Conservation (phyloP, 257 asterid genomes). For the Solanum rostratum region DNA sequence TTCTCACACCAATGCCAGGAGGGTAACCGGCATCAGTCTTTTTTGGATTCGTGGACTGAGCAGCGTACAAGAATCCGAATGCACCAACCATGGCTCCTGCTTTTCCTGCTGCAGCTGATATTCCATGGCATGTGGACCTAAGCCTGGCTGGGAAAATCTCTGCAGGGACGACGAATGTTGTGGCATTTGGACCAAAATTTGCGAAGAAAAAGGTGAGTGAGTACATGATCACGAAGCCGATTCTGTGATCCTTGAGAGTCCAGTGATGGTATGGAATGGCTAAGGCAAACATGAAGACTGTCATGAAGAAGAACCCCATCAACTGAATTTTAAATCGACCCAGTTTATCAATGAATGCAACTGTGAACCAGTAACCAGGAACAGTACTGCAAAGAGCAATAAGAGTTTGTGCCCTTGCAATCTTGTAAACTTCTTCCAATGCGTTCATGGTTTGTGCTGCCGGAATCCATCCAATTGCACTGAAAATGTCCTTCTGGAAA, state of each 20-base stretch:
- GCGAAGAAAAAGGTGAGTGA: constrained; percentile 35
- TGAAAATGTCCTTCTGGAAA: constrained; percentile 32
- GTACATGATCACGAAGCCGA: constrained; percentile 31
- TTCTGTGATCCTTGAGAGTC: constrained; percentile 12
- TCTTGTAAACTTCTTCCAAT: constrained; percentile 17
- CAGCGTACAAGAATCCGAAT: constrained; percentile 25
- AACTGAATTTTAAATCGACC: constrained; percentile 31
- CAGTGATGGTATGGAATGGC: constrained; percentile 37
- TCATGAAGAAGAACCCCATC: constrained; percentile 47
- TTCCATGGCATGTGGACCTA: constrained; percentile 38
- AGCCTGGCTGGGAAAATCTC: constrained; percentile 36
- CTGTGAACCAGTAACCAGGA: constrained; percentile 47
- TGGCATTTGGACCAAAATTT: constrained; percentile 35
- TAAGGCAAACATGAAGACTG: constrained; percentile 36
- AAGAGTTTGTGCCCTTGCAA: constrained; percentile 31
- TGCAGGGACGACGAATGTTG: constrained; percentile 36
- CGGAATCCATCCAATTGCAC: constrained; percentile 31
- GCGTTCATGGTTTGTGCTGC: constrained; percentile 23
- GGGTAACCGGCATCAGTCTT: constrained; percentile 23
- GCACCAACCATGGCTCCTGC: constrained; percentile 37
- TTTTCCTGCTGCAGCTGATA: constrained; percentile 34
- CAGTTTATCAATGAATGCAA: constrained; percentile 22
- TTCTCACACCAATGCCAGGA: constrained; percentile 22
- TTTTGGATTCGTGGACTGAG: constrained; percentile 3
- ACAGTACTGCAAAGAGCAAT: constrained; percentile 40